Base-by-base conservation (phyloP, 495 filamentous ascomycete genomes). In the Lentithecium fluviatile region DNA sequence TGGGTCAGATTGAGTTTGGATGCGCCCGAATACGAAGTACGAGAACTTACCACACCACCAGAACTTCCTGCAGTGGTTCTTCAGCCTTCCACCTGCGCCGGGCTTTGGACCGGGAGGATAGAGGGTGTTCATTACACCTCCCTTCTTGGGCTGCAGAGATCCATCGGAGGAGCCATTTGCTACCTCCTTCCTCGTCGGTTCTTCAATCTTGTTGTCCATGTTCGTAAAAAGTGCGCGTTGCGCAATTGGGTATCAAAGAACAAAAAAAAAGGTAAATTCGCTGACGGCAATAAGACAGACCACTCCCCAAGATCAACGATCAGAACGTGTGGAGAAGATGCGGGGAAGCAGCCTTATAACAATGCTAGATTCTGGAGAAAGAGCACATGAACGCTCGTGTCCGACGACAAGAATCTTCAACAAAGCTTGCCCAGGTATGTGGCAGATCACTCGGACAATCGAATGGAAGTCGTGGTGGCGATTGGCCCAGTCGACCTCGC, bases 21-120 rank as follows among this genome's bases (percentile, higher is more conserved):
- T 43, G 38, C n/a, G 6, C 20, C 12, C 20, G 23, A 11, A 25
- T 21, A 36, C 40, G 40, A 43, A 6, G 29, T 5, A 3, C 51
- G 29, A 23, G 20, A 50, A 56, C 59, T 26, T 2, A 64, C 60
- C 64, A 78, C 60, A 72, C 89, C 88, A 92, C 88, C 88, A 92
- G 65, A 82, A 90, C 64, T 76, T 78, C 70, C 76, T 79, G 54
- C 73, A 80, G 57, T 83, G 79, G 13, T 74, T 73, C 32, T 62
- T 75, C 20, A 77, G 52, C n/a, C 74, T 69, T 24, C 69, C 34
- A 7, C 71, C 70, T 49, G 76, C 75, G 53, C 73, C 69, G 45
- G 59, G 75, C 53, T 71, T 76, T 23, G 58, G 43, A 19, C 65
- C 64, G 24, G 63, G 63, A 13, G 63, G 63, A 46, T 61, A 66